Evolutionary conservation across 2,329 filamentous ascomycete genomes (phyloP).

Genomic region (Fusarium devonianum): DNA sequence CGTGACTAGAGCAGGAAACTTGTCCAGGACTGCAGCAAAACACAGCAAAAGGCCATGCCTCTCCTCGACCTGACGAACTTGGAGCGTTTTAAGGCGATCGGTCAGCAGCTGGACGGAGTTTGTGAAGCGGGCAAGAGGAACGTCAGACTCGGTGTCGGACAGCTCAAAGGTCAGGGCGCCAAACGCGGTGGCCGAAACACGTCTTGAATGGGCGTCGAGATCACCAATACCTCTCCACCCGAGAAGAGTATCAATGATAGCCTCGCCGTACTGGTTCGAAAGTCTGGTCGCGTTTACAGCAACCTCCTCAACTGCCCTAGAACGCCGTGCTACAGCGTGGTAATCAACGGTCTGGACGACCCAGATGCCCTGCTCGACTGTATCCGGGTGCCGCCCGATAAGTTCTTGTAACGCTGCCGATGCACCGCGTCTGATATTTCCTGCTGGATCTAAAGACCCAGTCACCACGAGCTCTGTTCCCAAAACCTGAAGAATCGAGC

Average conservation of each 20-base stretch:
- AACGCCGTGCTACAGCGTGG: constrained; percentile 87
- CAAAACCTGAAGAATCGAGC: constrained; percentile 74
- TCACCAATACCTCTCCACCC: constrained; percentile 91
- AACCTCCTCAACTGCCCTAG: constrained; percentile 81
- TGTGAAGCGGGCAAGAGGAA: constrained; percentile 42
- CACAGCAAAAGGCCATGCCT: constrained; percentile 71
- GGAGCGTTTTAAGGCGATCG: constrained; percentile 54
- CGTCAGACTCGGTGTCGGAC: constrained; percentile 35
- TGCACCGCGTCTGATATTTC: constrained; percentile 90
- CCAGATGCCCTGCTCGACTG: constrained; percentile 78
- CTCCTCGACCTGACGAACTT: constrained; percentile 69
- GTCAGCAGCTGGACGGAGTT: constrained; percentile 53
- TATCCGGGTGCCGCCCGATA: constrained; percentile 90
- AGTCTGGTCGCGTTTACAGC: constrained; percentile 73
- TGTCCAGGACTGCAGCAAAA: constrained; percentile 65
- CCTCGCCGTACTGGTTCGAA: constrained; percentile 71
- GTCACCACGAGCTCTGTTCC: constrained; percentile 82
- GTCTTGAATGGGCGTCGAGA: constrained; percentile 74
- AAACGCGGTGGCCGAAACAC: constrained; percentile 74
- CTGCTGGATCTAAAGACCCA: constrained; percentile 85
- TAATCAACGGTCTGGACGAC: constrained; percentile 93
- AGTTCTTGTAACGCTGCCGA: constrained; percentile 95
- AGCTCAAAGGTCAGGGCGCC: constrained; percentile 62
- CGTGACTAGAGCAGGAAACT: constrained; percentile 48
- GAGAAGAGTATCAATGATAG: constrained; percentile 74